Evolutionary conservation across 2,329 filamentous ascomycete genomes (phyloP).

Genomic region (Neophaeococcomyces mojaviensis): DNA sequence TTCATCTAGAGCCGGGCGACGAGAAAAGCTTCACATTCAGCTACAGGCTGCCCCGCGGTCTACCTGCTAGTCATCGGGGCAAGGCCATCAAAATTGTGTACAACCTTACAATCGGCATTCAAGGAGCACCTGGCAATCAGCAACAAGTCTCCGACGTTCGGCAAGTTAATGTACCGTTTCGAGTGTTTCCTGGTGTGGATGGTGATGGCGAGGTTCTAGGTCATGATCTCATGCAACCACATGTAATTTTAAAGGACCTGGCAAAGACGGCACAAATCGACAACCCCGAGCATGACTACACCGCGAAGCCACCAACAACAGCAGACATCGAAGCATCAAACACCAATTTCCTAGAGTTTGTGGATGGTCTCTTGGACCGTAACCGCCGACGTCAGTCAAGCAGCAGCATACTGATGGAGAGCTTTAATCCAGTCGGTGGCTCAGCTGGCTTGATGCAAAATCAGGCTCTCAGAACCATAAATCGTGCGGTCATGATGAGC

Average conservation of each 20-base stretch:
- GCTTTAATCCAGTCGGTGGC: slow-evolving; percentile 29
- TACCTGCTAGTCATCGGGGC: slow-evolving; percentile 86
- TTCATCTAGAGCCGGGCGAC: slow-evolving; percentile 79
- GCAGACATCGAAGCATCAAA: slow-evolving; percentile 54
- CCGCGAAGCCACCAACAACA: slow-evolving; percentile 34
- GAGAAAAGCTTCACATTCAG: slow-evolving; percentile 80
- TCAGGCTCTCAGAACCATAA: slow-evolving; percentile 71
- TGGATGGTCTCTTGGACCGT: slow-evolving; percentile 20
- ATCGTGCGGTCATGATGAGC: slow-evolving; percentile 79
- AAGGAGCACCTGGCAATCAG: slow-evolving; percentile 62
- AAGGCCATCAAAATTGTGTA: slow-evolving; percentile 91
- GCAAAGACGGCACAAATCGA: slow-evolving; percentile 57
- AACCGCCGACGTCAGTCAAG: slow-evolving; percentile 21
- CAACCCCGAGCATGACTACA: slow-evolving; percentile 32
- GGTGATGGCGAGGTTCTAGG: slow-evolving; percentile 78
- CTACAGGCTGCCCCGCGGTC: slow-evolving; percentile 74
- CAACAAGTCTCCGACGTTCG: slow-evolving; percentile 73
- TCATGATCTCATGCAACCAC: slow-evolving; percentile 90
- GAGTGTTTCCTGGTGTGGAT: slow-evolving; percentile 88
- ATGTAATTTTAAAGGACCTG: slow-evolving; percentile 78
- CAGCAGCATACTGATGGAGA: slow-evolving; percentile 14
- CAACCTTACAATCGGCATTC: slow-evolving; percentile 82
- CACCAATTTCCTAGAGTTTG: slow-evolving; percentile 45
- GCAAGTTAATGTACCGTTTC: slow-evolving; percentile 86
- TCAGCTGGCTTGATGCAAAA: slow-evolving; percentile 38